Conservation (phyloP, 108 stramenopile species). For the Asterionellopsis glacialis region DNA sequence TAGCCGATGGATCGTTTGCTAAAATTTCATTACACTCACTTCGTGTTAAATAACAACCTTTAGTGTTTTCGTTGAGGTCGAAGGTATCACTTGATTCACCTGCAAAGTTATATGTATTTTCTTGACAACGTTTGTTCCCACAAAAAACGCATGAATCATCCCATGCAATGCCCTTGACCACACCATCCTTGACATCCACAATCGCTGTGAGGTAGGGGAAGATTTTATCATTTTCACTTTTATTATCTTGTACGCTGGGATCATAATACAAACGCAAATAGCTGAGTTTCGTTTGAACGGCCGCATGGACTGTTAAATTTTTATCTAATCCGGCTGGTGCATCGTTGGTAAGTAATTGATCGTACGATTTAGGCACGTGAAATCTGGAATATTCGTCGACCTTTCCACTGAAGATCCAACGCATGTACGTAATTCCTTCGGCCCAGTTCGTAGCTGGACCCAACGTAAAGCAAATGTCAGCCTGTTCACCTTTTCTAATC, state of each 20-base stretch:
- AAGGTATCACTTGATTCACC: constrained; percentile 36
- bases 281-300: constrained; percentile 10
- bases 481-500: not conserved
- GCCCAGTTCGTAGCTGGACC: constrained; percentile 3
- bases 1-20: constrained; percentile 10
- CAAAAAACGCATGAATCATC: constrained; percentile 92
- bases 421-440: constrained; percentile 13
- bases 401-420: constrained; percentile 29
- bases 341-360: not conserved
- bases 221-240: constrained; percentile 14
- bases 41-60: constrained; percentile 58
- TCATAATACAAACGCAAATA: constrained; percentile 65
- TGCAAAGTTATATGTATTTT: constrained; percentile 76
- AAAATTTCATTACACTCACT: constrained; percentile 30
- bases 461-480: not conserved
- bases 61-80: constrained; percentile 10
- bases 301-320: not conserved
- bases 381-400: constrained; percentile 53
- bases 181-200: constrained; percentile 79
- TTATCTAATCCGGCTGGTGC: not conserved
- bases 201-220: constrained; percentile 85
- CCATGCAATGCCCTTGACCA: constrained; percentile 81
- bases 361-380: constrained; percentile 37
- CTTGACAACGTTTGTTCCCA: constrained; percentile 30
- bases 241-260: not conserved